Base-by-base conservation (phyloP, 2,329 filamentous ascomycete genomes). In the Cladosporium sp. region DNA sequence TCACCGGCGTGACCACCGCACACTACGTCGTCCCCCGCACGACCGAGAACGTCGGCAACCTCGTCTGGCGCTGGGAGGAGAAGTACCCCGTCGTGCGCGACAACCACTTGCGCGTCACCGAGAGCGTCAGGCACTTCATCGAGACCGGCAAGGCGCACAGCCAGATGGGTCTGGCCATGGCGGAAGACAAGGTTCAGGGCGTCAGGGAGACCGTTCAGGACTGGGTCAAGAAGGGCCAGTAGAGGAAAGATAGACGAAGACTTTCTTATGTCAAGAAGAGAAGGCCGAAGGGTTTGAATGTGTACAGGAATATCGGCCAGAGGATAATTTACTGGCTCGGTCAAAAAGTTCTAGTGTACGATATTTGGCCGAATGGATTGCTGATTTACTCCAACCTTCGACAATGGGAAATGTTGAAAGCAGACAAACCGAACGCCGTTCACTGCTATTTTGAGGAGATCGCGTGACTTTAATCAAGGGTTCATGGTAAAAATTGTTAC, bases 11-110 rank as follows among this genome's bases (percentile, higher is more conserved):
- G 69, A 88, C 88, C 65, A 91, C 93, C 65, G 93, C 92, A 67
- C 95, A 93, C 88, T 84, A 88, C 68, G 88, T 97, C 47, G 81
- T 99, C 59, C 95, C 95, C 54, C 84, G 95, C 70, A 99, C 95
- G 51, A 96, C 93, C 86, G 84, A 87, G 78, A 99, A 99, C 80
- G 88, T 96, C 32, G 88, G 90, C 52, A 89, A 94, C 76, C 83
- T 98, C 76, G 82, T 90, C 55, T 99, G 95, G 95, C 88, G 87
- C 77, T 99, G 95, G 78, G 95, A 99, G 88, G 87, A 96, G 85
- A 88, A 86, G 74, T 91, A 93, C 76, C 95, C 95, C 4, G 90
- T 86, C 21, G 78, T 99, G 64, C 90, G 92, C 21, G 89, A 97
- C 73, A 87, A 91, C 66, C 95, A 99, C 81, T 73, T 94, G 68